Percentiles rank a stretch among this genome's conserved stretches.
These are phyloP conservation scores for Fusarium napiforme DNA, from an alignment of 2,329 filamentous ascomycete species.

Conservation along the genomic window DNA sequence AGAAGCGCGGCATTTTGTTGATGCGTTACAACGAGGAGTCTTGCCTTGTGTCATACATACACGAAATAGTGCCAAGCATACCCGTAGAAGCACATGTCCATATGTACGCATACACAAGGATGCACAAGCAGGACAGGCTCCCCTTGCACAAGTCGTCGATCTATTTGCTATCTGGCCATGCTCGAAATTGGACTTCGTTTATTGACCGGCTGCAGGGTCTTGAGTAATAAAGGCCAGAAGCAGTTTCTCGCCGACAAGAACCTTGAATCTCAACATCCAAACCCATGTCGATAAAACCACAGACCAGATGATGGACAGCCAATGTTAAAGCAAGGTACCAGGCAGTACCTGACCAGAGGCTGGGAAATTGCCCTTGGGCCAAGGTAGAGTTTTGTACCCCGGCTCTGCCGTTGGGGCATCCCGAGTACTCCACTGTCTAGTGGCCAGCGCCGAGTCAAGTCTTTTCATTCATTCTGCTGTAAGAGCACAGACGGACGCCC, in stretches of 20 bases:
- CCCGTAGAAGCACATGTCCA: conserved; percentile 7
- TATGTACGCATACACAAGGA: background rate
- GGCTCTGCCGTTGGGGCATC: conserved; percentile 32
- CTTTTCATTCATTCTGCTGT: conserved; percentile 20
- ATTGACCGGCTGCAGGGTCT: conserved; percentile 26
- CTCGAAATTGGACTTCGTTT: conserved; percentile 17
- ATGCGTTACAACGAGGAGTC: conserved; percentile 18
- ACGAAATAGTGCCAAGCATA: conserved; percentile 8
- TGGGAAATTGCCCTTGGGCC: conserved; percentile 39
- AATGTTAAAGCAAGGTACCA: conserved; percentile 18
- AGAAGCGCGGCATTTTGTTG: conserved; percentile 28
- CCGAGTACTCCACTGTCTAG: conserved; percentile 37
- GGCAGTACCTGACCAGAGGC: conserved; percentile 36
- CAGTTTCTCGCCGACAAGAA: conserved; percentile 29
- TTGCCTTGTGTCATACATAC: conserved; percentile 4
- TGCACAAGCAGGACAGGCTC: background rate
- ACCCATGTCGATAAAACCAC: conserved; percentile 33
- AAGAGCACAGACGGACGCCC: conserved; percentile 33
- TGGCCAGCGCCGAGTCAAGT: conserved; percentile 43
- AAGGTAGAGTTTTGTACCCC: conserved; percentile 40
- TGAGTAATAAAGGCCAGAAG: conserved; percentile 21
- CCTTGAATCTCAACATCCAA: conserved; percentile 32
- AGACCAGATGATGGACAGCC: conserved; percentile 27
- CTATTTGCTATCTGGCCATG: conserved; percentile 13
- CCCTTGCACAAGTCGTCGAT: conserved; percentile 29